Conservation (phyloP, 805 yeast species). For the Candida hungchunana region DNA sequence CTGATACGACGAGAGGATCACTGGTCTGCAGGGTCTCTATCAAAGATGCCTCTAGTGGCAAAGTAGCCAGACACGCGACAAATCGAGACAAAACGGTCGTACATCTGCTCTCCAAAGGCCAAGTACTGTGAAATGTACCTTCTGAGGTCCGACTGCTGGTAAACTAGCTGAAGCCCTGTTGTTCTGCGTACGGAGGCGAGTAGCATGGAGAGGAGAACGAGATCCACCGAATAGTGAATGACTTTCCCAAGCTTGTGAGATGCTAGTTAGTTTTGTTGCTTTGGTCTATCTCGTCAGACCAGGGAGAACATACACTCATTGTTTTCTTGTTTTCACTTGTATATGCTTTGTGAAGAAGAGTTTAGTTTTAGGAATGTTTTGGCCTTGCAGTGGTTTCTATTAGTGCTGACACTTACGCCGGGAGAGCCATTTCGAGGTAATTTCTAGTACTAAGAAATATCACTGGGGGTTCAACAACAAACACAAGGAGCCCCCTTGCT, state of each 20-base stretch:
- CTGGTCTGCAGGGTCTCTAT: slow-evolving; percentile 11
- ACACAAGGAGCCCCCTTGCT: too few relatives aligned
- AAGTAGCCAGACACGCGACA: slow-evolving; percentile 50
- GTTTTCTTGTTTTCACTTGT: too few relatives aligned
- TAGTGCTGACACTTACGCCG: too few relatives aligned
- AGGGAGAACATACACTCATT: slow-evolving; percentile 6
- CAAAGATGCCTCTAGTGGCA: slow-evolving; percentile 13
- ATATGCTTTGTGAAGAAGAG: too few relatives aligned
- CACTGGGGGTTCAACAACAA: too few relatives aligned
- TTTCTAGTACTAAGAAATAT: too few relatives aligned
- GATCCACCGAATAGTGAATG: slow-evolving; percentile 71
- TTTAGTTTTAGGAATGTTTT: background rate
- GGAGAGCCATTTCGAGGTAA: too few relatives aligned
- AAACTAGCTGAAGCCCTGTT: slow-evolving; percentile 56
- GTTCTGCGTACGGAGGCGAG: slow-evolving; percentile 83
- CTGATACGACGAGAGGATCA: too few relatives aligned
- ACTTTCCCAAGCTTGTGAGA: slow-evolving; percentile 40
- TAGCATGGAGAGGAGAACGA: slow-evolving; percentile 72
- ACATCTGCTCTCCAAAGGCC: slow-evolving; percentile 57
- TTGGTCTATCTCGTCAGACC: background rate
- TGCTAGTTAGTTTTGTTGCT: background rate
- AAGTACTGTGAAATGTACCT: slow-evolving; percentile 50
- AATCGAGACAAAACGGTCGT: slow-evolving; percentile 41
- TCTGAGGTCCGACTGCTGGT: slow-evolving; percentile 35
- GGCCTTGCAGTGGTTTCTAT: too few relatives aligned